These are phyloP conservation scores for Aspergillus fructus DNA, from an alignment of 2,329 filamentous ascomycete species.

Conservation along the genomic window DNA sequence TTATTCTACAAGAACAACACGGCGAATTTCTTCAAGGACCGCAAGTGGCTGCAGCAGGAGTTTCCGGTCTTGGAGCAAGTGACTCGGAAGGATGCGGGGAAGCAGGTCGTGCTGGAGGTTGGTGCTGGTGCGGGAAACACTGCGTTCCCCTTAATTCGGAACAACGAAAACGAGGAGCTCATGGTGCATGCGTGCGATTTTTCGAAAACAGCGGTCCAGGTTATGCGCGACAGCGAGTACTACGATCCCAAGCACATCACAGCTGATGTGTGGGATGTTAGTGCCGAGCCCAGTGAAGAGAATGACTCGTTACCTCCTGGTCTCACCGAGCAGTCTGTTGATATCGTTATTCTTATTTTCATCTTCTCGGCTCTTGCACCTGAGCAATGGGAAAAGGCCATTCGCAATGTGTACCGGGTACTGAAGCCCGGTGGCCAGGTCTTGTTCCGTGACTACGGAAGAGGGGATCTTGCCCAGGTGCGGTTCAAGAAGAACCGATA, in stretches of 20 bases:
- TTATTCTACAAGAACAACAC: constrained; percentile 97
- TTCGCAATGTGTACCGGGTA: constrained; percentile 76
- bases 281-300: constrained; percentile 56
- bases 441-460: constrained; percentile 93
- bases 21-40: constrained; percentile 96
- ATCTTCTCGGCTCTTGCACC: constrained; percentile 93
- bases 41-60: constrained; percentile 95
- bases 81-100: constrained; percentile 67
- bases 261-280: constrained; percentile 93
- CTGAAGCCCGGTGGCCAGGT: constrained; percentile 92
- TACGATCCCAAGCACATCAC: constrained; percentile 73
- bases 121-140: constrained; percentile 96
- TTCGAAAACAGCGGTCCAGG: constrained; percentile 88
- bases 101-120: constrained; percentile 76
- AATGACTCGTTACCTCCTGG: constrained; percentile 66
- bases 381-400: constrained; percentile 76
- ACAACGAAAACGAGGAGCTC: constrained; percentile 78
- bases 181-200: constrained; percentile 95
- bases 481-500: constrained; percentile 95
- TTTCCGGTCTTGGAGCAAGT: constrained; percentile 84
- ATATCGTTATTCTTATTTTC: constrained; percentile 93
- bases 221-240: constrained; percentile 77
- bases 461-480: constrained; percentile 93
- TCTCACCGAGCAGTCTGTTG: constrained; percentile 74
- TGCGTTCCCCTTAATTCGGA: constrained; percentile 82